Evolutionary conservation across 257 asterid genomes (phyloP), one percentile per base, ranked within the genome.

Genomic region (Petrea volubilis): DNA sequence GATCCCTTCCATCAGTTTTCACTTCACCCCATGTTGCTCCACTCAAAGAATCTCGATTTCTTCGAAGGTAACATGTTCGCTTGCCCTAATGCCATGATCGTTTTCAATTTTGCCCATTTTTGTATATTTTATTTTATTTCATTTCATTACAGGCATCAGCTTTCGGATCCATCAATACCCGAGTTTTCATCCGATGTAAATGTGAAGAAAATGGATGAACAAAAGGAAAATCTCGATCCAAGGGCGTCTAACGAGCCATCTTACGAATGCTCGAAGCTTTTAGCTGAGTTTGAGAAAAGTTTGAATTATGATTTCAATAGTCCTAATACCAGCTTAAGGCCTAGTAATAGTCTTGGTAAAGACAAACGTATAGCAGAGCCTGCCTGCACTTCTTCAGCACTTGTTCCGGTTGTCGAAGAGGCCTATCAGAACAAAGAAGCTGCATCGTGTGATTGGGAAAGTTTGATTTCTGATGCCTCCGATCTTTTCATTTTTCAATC

Each of bases 21-120:
- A 82, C 95, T 44, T 94, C 99, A 20, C 97, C 99, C 2, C 96
- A 89, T 44, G 88, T 79, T 74, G 68, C 33, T 73, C 77, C 90
- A 31, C 51, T 75, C 43, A 85, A 64, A 77, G 93, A 86, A 66
- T 79, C 86, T 51, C 74, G 90, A 78, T 77, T 80, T 75, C 73
- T 89, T 59, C 88, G 81, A 81, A 87, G 99, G 99, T 94, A 83
- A 49, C 10, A 41, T 7, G 13, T 70, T 36, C 21, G 31, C 8
- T 65, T 49, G 34, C 60, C 12, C 4, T 27, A 58, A 31, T 18
- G 6, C 13, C 21, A 21, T 12, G 11, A 14, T 24, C 43, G 10
- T 10, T 64, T 41, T 49, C 7, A 27, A 14, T 15, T 29, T 21
- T 8, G 12, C 13, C 66, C 69, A 43, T 51, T 59, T 12, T 58